Evolutionary conservation across 352 stramenopile species (phyloP), one percentile per base, ranked within the genome.

Genomic region (Plasmopara viticola): DNA sequence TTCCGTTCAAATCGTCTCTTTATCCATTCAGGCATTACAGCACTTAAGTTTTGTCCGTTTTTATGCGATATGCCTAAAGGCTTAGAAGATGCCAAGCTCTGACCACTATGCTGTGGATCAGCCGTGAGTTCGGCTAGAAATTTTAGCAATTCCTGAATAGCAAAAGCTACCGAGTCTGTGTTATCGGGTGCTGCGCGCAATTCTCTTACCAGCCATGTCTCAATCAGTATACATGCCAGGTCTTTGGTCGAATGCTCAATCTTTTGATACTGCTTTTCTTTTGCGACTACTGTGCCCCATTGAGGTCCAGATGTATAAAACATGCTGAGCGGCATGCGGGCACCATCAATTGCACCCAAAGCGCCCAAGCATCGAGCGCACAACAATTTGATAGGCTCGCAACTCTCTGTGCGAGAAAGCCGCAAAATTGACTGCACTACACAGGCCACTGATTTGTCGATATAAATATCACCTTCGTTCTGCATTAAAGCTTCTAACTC

Each of bases 111-210:
- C 38, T 91, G 81, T 6, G 79, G 82, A 62, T 89, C 75, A 0
- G 62, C 74, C 13, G 79, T 88, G 18, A 92, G 42, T 44, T 91
- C 72, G 0, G 79, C 77, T 8, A 95, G 45, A 62, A 93, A 90
- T 35, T 84, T 88, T 25, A 95, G 54, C 35, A 95, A 59, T 43
- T 95, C 83, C 62, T 95, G 84, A 44, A 95, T 95, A 7, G 84
- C 84, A 52, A 91, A 88, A 9, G 64, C 84, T 44, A 95, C 62
- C 1, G 70, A 71, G 44, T 95, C 84, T 1, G 79, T 91, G 47
- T 86, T 92, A 39, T 93, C 79, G 8, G 84, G 84, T 25, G 84
- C 84, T n/a, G 80, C 82, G 28, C 83, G 73, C 18, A 95, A 54
- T 54, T 93, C 84, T 30, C 90, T 90, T 10, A 93, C 82, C 5